phyloP scores from a whole-genome alignment of 2,329 filamentous ascomycete genomes.

The Coniochaeta sp. region DNA sequence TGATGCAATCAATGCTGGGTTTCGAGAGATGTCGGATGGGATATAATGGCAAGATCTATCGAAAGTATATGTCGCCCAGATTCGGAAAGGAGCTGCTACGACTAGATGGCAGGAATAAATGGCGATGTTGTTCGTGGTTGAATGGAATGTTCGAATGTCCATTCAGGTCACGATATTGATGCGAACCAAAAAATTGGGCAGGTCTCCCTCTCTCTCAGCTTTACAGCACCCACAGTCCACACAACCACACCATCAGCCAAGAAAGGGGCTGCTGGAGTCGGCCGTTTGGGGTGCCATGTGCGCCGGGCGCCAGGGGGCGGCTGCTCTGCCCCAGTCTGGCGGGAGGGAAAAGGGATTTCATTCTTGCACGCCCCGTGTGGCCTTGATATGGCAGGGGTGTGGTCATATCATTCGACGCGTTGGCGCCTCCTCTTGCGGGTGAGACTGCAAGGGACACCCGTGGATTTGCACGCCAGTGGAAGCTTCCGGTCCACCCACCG shows the following conservation, averaged over 20 bases:
- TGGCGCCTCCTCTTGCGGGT: neutral
- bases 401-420: neutral
- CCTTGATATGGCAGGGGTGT: neutral
- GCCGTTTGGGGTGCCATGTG: conserved; percentile 4
- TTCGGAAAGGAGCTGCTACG: neutral
- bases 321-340: neutral
- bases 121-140: neutral
- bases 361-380: neutral
- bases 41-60: neutral
- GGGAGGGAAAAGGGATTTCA: neutral
- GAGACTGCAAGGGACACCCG: conserved; percentile 2
- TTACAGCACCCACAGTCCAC: neutral
- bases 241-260: conserved; percentile 3
- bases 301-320: neutral
- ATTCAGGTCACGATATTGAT: neutral
- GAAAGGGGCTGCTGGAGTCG: conserved; percentile 1
- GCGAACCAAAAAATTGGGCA: neutral
- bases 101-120: neutral
- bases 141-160: neutral
- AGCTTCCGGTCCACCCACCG: neutral
- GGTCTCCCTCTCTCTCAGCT: neutral
- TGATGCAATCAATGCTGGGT: neutral
- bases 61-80: neutral
- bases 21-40: neutral
- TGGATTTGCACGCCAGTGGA: neutral